Percentiles rank a stretch among this genome's conserved stretches.
These are phyloP conservation scores for Lentinula aciculospora DNA, from an alignment of 768 basidiomycete genomes.

Conservation along the genomic window DNA sequence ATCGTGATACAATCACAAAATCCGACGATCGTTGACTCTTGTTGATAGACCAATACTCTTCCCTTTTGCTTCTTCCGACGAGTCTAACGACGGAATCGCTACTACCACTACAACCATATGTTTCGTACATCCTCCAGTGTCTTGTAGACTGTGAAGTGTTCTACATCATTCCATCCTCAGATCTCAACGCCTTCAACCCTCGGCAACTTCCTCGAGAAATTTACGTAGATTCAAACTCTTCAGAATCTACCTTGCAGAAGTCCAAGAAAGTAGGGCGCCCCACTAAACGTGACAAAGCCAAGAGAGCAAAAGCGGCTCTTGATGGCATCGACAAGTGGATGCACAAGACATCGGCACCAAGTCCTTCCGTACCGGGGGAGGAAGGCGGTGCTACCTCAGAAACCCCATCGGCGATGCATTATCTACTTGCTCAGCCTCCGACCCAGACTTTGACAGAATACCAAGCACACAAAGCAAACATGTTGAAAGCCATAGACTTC, in stretches of 20 bases:
- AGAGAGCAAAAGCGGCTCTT: slow-evolving; percentile 46
- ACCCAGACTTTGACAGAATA: slow-evolving; percentile 34
- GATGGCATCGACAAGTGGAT: slow-evolving; percentile 46
- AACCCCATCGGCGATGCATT: slow-evolving; percentile 21
- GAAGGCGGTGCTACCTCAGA: background rate
- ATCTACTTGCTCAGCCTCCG: slow-evolving; percentile 25
- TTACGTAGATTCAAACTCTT: slow-evolving; percentile 28
- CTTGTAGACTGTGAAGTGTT: slow-evolving; percentile 49
- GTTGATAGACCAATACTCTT: slow-evolving; percentile 48
- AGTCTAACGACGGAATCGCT: slow-evolving; percentile 34
- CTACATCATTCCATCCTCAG: slow-evolving; percentile 52
- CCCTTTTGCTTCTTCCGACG: slow-evolving; percentile 44
- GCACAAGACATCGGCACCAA: slow-evolving; percentile 23
- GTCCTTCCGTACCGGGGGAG: background rate
- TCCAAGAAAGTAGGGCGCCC: slow-evolving; percentile 55
- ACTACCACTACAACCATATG: slow-evolving; percentile 43
- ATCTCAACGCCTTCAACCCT: slow-evolving; percentile 49
- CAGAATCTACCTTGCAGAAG: slow-evolving; percentile 26
- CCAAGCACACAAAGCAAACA: slow-evolving; percentile 29
- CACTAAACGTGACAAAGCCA: slow-evolving; percentile 51
- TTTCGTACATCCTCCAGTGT: slow-evolving; percentile 39
- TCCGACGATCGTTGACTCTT: background rate
- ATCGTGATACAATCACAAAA: background rate
- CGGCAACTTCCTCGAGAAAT: slow-evolving; percentile 65
- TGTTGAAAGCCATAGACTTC: slow-evolving; percentile 31